phyloP scores from a whole-genome alignment of 2,329 filamentous ascomycete genomes.

The Aureobasidium zeae region DNA sequence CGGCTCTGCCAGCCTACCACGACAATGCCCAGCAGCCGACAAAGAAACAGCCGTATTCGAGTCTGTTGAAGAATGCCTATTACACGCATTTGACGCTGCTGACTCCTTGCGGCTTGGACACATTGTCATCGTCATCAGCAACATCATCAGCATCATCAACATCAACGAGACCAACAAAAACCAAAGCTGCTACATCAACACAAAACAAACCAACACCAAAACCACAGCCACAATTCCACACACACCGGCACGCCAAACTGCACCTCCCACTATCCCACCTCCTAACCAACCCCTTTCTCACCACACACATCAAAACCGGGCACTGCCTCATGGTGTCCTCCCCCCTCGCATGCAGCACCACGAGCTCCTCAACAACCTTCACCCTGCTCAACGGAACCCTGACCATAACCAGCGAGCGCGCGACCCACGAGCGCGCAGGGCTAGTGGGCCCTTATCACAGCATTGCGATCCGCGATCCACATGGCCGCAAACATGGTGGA shows the following conservation, averaged over 20 bases:
- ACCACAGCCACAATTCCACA: slow-evolving; percentile 22
- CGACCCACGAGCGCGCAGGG: slow-evolving; percentile 74
- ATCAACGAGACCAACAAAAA: background rate
- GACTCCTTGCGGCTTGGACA: background rate
- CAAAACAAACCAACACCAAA: background rate
- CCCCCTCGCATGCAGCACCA: slow-evolving; percentile 46
- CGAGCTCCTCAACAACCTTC: slow-evolving; percentile 69
- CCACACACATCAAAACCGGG: slow-evolving; percentile 75
- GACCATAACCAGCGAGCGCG: slow-evolving; percentile 67
- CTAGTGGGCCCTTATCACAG: too few species aligned
- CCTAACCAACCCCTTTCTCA: slow-evolving; percentile 67
- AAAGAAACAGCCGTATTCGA: slow-evolving; percentile 64
- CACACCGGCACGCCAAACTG: slow-evolving; percentile 54
- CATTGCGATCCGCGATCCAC: slow-evolving; percentile 48
- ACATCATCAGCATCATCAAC: too few species aligned
- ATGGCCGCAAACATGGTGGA: slow-evolving; percentile 51
- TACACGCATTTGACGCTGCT: slow-evolving; percentile 47
- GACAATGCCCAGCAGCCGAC: slow-evolving; percentile 60
- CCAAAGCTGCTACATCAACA: background rate
- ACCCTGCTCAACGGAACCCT: slow-evolving; percentile 63
- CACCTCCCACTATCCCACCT: slow-evolving; percentile 64
- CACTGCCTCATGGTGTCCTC: slow-evolving; percentile 15
- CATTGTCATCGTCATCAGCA: background rate
- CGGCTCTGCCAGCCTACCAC: slow-evolving; percentile 55
- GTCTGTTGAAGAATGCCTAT: slow-evolving; percentile 48